Evolutionary conservation across 2,329 filamentous ascomycete species (phyloP), one percentile per base, ranked within the genome.

Genomic region (Colletotrichum tropicale): DNA sequence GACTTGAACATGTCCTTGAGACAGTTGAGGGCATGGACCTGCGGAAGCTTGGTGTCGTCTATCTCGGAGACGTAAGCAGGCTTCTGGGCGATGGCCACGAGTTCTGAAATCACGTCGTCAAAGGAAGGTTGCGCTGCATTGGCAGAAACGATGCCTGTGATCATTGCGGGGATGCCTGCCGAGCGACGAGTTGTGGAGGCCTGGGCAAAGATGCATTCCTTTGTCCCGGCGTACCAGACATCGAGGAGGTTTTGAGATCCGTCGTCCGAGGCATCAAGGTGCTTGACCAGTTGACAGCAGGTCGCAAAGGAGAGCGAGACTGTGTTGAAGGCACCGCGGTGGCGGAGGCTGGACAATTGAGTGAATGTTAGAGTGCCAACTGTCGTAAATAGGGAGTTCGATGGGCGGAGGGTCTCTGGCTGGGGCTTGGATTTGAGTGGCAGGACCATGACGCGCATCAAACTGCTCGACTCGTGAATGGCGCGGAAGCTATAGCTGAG

Each of bases 401-500:
- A 84, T 3, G 89, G 89, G n/a, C 87, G 84, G 0, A 93, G 86
- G 32, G 84, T 82, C 4, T 86, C 86, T 9, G 80, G 77, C 13
- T 84, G 80, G 12, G 87, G 86, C 18, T 85, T 85, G 67, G 89
- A 88, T 28, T 88, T 88, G 21, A 88, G 82, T 18, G 91, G 91
- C 28, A 87, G 84, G 26, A 93, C 85, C 48, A 94, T 89, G 1
- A 89, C 88, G 77, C 93, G 91, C 83, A 96, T 88, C 6, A 98
- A 86, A 71, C 95, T 92, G 83, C 95, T 97, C 28, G 96, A 95
- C 85, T 99, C 97, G 77, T 98, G 96, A n/a, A 98, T 89, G 8
- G 96, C 95, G 79, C 97, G 92, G 90, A 98, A 99, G 77, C 96
- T 98, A 83, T 97, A 99, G 78, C 96, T 98, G 62, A 99, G 85